Base-by-base conservation (phyloP, 2,329 filamentous ascomycete genomes). In the Fusarium abutilonis region DNA sequence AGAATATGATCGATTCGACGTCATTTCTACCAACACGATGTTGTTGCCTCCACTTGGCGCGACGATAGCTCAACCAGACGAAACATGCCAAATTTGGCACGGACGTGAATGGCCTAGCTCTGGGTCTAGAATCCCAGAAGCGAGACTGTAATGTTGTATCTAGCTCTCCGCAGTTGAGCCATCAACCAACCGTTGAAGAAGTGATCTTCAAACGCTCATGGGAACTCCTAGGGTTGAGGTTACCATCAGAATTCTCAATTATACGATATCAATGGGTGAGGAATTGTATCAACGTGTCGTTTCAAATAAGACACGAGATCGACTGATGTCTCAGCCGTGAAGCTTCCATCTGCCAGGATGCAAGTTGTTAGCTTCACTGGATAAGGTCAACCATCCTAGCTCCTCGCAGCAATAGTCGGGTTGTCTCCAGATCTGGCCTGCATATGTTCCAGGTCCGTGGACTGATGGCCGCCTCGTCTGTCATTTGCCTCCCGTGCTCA, bases 21-120 rank as follows among this genome's bases (percentile, higher is more conserved):
- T 69, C 67, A 70, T 60, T 44, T 63, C 40, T 28, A 50, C 56
- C 45, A 53, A 39, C 28, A 45, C 38, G 41, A 57, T 56, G 47
- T 36, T 55, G 48, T 35, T 29, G 34, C 59, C 63, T 67, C 67
- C 67, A 70, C 67, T 70, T 70, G 48, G 67, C 55, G 52, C 46
- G 42, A 40, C 41, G 35, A 60, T 57, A 52, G 63, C 52, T 60
- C 52, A 35, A 58, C 45, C 52, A 56, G 39, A 48, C 55, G 39
- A 48, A 60, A 60, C 48, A 58, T 44, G 42, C 45, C 56, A 64
- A 52, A 59, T 46, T 52, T 59, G 64, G 58, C 32, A 58, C 52
- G 40, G 41, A 59, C 40, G 46, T 28, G 21, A 38, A 54, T 41
- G 28, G 11, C 21, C 57, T 42, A 60, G 57, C 34, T 52, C 23